phyloP scores from a whole-genome alignment of 495 filamentous ascomycete genomes.

The Lasiosphaeris hirsuta region DNA sequence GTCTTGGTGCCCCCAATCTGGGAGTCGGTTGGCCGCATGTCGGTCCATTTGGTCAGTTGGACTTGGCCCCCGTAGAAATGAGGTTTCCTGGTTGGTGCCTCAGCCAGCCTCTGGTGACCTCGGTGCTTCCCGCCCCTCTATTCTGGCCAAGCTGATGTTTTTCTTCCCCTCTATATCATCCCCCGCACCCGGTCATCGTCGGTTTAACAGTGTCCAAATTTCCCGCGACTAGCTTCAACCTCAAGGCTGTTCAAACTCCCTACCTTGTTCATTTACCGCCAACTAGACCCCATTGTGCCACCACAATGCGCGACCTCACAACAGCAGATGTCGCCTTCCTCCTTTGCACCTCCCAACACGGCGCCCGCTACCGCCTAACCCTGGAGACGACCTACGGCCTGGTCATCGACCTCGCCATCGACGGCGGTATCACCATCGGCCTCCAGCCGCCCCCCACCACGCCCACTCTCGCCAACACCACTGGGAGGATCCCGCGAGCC shows the following conservation, averaged over 20 bases:
- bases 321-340: conserved; percentile 21
- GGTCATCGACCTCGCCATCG: conserved; percentile 2
- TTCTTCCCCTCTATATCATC: too few species aligned
- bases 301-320: conserved; percentile 16
- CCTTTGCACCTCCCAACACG: conserved; percentile 15
- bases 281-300: background rate
- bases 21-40: too few species aligned
- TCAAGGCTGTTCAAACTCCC: background rate
- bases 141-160: too few species aligned
- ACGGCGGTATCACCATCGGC: conserved; percentile 5
- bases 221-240: background rate
- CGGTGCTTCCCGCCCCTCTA: too few species aligned
- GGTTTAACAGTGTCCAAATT: too few species aligned
- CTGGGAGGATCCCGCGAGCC: background rate
- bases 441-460: background rate
- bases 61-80: too few species aligned
- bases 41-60: too few species aligned
- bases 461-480: background rate
- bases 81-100: too few species aligned
- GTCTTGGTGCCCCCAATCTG: too few species aligned
- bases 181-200: too few species aligned
- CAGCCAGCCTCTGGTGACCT: too few species aligned
- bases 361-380: background rate
- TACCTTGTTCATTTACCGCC: background rate
- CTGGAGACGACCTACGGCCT: conserved; percentile 15